phyloP scores from a whole-genome alignment of 805 yeast genomes.

The Schwanniomyces pseudopolymorphus region DNA sequence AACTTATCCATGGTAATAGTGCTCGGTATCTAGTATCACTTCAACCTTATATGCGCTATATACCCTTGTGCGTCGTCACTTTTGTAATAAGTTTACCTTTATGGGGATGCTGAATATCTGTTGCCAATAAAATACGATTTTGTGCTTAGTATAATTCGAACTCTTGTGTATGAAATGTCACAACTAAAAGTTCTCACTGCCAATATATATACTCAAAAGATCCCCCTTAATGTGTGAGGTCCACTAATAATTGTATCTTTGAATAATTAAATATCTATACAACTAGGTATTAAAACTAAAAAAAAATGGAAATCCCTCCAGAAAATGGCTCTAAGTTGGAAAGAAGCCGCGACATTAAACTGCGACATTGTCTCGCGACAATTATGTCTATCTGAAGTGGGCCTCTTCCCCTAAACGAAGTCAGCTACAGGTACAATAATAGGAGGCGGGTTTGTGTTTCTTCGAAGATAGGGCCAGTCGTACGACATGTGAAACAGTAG shows the following conservation, averaged over 20 bases:
- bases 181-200: neutral
- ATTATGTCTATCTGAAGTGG: neutral
- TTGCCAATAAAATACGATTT: neutral
- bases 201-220: neutral
- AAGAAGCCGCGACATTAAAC: neutral
- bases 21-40: neutral
- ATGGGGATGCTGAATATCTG: neutral
- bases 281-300: neutral
- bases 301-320: neutral
- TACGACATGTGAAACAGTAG: no score
- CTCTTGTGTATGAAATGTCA: neutral
- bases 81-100: neutral
- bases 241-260: neutral
- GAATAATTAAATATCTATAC: neutral
- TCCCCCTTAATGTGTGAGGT: neutral
- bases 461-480: no score
- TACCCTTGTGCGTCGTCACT: neutral
- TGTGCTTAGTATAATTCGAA: neutral
- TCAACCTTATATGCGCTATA: neutral
- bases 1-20: conserved; percentile 25
- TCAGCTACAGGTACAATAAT: no score
- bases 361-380: neutral
- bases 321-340: neutral
- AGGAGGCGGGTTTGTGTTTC: neutral
- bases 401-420: neutral